A percentile compares a stretch with the other conserved stretches of the same genome.
Evolutionary conservation across 1,284 basidiomycete species (phyloP).

Genomic region (Pascua guehoae): DNA sequence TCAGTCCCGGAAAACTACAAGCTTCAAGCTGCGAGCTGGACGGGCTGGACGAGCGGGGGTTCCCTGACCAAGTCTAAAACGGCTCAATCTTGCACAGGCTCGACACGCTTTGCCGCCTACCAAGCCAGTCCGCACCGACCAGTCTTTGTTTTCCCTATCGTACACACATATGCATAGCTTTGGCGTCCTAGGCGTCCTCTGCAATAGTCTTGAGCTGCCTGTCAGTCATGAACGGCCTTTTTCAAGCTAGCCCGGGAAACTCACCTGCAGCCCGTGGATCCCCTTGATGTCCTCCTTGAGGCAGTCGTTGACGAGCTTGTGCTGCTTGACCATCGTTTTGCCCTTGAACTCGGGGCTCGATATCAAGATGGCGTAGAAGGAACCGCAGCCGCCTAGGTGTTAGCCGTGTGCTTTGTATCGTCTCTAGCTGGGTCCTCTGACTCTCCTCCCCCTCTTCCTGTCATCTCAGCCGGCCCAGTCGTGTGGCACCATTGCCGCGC

Average conservation of each 20-base stretch:
- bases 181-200: slow-evolving; percentile 23
- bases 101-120: too few species aligned
- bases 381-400: slow-evolving; percentile 80
- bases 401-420: background rate
- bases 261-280: slow-evolving; percentile 91
- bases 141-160: too few species aligned
- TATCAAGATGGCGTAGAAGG: slow-evolving; percentile 91
- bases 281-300: slow-evolving; percentile 85
- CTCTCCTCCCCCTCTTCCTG: background rate
- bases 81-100: too few species aligned
- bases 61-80: too few species aligned
- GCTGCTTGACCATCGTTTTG: slow-evolving; percentile 84
- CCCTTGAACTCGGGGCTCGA: slow-evolving; percentile 81
- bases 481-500: background rate
- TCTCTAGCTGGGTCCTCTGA: background rate
- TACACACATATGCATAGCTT: slow-evolving; percentile 12
- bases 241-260: slow-evolving; percentile 21
- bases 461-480: background rate
- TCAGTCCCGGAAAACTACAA: too few species aligned
- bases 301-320: slow-evolving; percentile 80
- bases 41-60: too few species aligned
- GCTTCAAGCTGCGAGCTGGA: too few species aligned
- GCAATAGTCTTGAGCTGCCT: slow-evolving; percentile 41
- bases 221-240: slow-evolving; percentile 3
- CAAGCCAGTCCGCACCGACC: too few species aligned